Base-by-base conservation (phyloP, 352 stramenopile genomes). In the Globisporangium emineosum region DNA sequence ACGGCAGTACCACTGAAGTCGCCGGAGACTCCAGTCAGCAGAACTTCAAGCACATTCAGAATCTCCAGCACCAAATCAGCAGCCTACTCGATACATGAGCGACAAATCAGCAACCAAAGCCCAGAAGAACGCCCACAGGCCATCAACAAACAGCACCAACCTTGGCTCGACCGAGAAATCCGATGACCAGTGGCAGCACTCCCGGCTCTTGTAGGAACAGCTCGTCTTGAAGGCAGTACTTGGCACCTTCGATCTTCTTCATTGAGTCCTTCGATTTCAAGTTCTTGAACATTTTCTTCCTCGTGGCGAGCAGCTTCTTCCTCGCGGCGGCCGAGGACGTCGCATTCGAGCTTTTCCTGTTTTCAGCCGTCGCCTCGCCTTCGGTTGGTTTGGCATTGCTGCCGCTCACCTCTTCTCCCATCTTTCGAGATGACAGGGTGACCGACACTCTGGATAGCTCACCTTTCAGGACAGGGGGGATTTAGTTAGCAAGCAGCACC, bases 231-330 rank as follows among this genome's bases (percentile, higher is more conserved):
- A 65, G 69, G 29, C 79, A 89, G 59, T 82, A 89, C 19, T 59
- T 69, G 12, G 86, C 57, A 0, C 72, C 81, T n/a, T 89, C 79
- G 12, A 77, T 70, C 35, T 89, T 92, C 66, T 88, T 92, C 52
- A 42, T 71, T 0, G 67, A 40, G 60, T 92, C 81, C 73, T 89
- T 92, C n/a, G 74, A 62, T 56, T 89, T 90, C 19, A 92, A 68
- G 33, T 76, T 74, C 62, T 88, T 89, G 60, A 67, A 43, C 43
- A 85, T 78, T 58, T 80, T 88, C 40, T 88, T 92, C 68, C 71
- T 77, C 25, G 76, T 55, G 58, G 68, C 65, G 17, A 62, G 53
- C 30, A 65, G 60, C 59, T 86, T 81, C 57, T 82, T 83, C 54
- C 40, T 55, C 10, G 57, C 60, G 29, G 17, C 25, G 10, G 45